These are phyloP conservation scores for Pelargonium myrrhifolium DNA, from an alignment of 441 rosid species.

Conservation along the genomic window DNA sequence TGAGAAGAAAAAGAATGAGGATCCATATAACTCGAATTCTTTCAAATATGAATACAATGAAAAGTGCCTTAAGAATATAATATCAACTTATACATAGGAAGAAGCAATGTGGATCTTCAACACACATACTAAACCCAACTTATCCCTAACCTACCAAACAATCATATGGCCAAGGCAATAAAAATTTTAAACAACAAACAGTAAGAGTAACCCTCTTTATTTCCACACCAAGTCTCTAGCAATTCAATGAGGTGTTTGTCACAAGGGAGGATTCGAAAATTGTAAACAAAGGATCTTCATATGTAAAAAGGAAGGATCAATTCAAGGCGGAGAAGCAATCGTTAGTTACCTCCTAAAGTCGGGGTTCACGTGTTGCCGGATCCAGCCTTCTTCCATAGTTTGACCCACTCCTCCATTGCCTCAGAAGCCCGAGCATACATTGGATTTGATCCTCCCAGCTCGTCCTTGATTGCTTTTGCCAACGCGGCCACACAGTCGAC, in stretches of 20 bases:
- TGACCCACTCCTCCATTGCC: conserved; percentile 72
- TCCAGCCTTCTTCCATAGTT: conserved; percentile 60
- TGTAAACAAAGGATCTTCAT: background rate
- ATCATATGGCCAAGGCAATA: too few species aligned
- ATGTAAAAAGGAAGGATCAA: background rate
- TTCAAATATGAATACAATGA: too few species aligned
- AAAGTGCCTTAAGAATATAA: too few species aligned
- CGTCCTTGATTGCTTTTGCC: conserved; percentile 55
- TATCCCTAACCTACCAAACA: too few species aligned
- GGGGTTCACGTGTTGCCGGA: conserved; percentile 18
- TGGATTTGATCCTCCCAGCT: conserved; percentile 41
- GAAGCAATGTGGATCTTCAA: too few species aligned
- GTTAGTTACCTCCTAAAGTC: conserved; percentile 15
- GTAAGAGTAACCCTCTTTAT: background rate
- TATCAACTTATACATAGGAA: too few species aligned
- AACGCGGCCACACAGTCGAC: conserved; percentile 68
- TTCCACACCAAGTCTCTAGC: background rate
- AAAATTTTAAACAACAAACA: too few species aligned
- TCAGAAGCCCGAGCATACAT: conserved; percentile 63
- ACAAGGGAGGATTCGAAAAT: background rate
- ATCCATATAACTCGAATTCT: too few species aligned
- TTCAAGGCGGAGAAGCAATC: background rate
- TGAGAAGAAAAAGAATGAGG: too few species aligned
- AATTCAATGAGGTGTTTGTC: background rate
- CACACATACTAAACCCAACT: too few species aligned